Conservation (phyloP, 495 filamentous ascomycete genomes). For the Penicillium samsonianum region DNA sequence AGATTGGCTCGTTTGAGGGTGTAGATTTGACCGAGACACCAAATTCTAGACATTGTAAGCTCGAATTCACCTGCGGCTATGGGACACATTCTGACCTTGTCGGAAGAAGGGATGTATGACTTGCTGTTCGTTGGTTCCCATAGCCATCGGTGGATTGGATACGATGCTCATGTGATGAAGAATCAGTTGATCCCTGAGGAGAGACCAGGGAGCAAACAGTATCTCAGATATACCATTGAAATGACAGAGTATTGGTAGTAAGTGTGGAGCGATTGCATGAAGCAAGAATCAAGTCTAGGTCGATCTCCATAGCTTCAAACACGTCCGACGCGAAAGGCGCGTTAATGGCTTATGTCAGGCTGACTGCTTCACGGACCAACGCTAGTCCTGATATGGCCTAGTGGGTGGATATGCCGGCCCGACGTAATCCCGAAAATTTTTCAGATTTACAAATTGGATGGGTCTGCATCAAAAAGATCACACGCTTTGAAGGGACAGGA, state of each 20-base stretch:
- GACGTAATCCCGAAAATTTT: constrained; percentile 48
- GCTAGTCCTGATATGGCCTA: constrained; percentile 20
- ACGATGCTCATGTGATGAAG: constrained; percentile 29
- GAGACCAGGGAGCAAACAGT: neutral
- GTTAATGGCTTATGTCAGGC: constrained; percentile 29
- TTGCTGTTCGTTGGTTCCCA: constrained; percentile 44
- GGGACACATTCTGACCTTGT: constrained; percentile 30
- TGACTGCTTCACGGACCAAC: constrained; percentile 2
- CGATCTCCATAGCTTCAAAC: constrained; percentile 16
- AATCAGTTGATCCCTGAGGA: constrained; percentile 7
- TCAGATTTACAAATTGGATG: constrained; percentile 38
- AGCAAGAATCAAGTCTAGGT: neutral
- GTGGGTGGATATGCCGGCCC: constrained; percentile 24
- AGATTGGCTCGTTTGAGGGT: constrained; percentile 7
- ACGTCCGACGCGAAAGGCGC: constrained; percentile 33
- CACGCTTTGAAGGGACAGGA: constrained; percentile 28
- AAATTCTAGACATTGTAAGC: constrained; percentile 31
- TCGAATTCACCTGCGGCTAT: neutral
- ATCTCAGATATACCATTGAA: constrained; percentile 5
- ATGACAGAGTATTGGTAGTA: neutral
- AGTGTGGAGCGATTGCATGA: neutral
- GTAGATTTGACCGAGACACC: constrained; percentile 17
- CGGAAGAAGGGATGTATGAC: constrained; percentile 48
- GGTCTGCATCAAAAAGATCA: constrained; percentile 26
- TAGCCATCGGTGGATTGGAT: constrained; percentile 37